Percentiles rank a stretch among this genome's conserved stretches.
Conservation (phyloP, 805 yeast species). For the Pichia eremophila region DNA sequence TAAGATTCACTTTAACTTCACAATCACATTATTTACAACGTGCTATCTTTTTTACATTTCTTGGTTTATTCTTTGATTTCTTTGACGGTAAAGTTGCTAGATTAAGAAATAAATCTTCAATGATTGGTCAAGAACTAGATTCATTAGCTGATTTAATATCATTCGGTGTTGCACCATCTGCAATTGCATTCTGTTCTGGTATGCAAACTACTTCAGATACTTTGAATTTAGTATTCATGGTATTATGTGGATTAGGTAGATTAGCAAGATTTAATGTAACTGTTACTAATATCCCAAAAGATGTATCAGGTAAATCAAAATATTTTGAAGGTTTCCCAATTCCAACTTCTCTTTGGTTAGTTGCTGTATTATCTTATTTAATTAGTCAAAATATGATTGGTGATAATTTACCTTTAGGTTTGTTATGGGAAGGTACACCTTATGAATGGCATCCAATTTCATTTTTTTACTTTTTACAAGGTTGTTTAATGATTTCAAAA, state of each 20-base stretch:
- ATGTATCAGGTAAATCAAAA: conserved; percentile 73
- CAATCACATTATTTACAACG: conserved; percentile 66
- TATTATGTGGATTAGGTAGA: conserved; percentile 86
- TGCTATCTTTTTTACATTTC: conserved; percentile 78
- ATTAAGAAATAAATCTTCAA: conserved; percentile 78
- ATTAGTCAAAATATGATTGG: conserved; percentile 32
- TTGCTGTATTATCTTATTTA: conserved; percentile 61
- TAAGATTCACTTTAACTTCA: conserved; percentile 68
- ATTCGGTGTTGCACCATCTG: conserved; percentile 93
- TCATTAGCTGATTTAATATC: conserved; percentile 92
- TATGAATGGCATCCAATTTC: conserved; percentile 71
- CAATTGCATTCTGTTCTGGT: conserved; percentile 86
- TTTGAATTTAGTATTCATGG: conserved; percentile 69
- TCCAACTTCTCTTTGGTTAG: conserved; percentile 76
- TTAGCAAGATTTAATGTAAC: conserved; percentile 94
- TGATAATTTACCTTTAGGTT: conserved; percentile 55
- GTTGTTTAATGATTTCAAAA: conserved; percentile 87
- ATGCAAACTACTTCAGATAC: conserved; percentile 78
- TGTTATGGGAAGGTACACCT: conserved; percentile 41
- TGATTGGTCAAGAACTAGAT: conserved; percentile 96
- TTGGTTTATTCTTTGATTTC: conserved; percentile 92
- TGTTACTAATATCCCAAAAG: conserved; percentile 87
- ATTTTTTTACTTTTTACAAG: conserved; percentile 60
- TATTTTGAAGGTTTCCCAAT: conserved; percentile 96
- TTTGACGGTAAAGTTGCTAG: conserved; percentile 97